A percentile compares a stretch with the other conserved stretches of the same genome.
These are phyloP conservation scores for Neurospora pannonica DNA, from an alignment of 495 filamentous ascomycete genomes.

Conservation along the genomic window DNA sequence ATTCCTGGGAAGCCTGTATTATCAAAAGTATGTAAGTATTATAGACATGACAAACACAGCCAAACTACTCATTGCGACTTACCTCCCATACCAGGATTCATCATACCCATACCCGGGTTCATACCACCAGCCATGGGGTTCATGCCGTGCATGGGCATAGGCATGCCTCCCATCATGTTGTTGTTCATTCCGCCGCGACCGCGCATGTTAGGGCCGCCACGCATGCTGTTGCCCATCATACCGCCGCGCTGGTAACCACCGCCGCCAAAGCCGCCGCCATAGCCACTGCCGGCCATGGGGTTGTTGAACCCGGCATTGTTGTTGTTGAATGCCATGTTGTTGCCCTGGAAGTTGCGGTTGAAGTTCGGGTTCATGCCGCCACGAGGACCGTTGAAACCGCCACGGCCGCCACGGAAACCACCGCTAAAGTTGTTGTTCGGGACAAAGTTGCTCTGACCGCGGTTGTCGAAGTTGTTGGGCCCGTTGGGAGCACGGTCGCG, in stretches of 20 bases:
- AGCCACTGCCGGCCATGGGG: constrained; percentile 36
- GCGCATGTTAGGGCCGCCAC: constrained; percentile 60
- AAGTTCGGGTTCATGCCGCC: constrained; percentile 31
- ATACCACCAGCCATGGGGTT: constrained; percentile 35
- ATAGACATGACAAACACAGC: background rate
- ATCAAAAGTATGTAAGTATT: background rate
- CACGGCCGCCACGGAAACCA: constrained; percentile 27
- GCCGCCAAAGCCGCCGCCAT: constrained; percentile 50
- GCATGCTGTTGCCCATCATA: constrained; percentile 61
- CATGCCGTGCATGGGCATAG: constrained; percentile 18
- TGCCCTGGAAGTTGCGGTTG: constrained; percentile 29
- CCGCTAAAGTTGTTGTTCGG: constrained; percentile 33
- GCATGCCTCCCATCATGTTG: constrained; percentile 21
- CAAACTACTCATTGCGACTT: constrained; percentile 9
- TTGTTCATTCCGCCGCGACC: constrained; percentile 51
- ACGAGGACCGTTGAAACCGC: constrained; percentile 26
- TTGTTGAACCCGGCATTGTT: constrained; percentile 27
- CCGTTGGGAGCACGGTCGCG: constrained; percentile 35
- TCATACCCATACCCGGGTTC: constrained; percentile 55
- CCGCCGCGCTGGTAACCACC: constrained; percentile 48
- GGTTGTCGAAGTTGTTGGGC: constrained; percentile 28
- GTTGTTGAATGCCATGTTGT: constrained; percentile 21
- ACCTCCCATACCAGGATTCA: constrained; percentile 53
- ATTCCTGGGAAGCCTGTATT: constrained; percentile 54
- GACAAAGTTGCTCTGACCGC: constrained; percentile 27